These are phyloP conservation scores for Podospora appendiculata DNA, from an alignment of 495 filamentous ascomycete species.

Conservation along the genomic window DNA sequence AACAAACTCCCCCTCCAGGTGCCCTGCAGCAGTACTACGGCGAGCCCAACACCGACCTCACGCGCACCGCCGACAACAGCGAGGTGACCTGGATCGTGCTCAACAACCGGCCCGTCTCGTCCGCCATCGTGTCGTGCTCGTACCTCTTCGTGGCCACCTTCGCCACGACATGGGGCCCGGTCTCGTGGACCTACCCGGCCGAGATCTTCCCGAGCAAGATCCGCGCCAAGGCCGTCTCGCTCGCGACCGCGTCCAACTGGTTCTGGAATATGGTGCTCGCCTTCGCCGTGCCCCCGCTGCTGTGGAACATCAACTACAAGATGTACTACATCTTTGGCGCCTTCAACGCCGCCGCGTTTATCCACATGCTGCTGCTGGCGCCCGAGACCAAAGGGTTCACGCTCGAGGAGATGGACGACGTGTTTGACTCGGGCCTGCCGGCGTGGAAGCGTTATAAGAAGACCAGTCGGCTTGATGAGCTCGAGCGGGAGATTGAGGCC, in stretches of 20 bases:
- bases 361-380: slow-evolving; percentile 64
- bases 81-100: slow-evolving; percentile 52
- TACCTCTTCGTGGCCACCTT: slow-evolving; percentile 73
- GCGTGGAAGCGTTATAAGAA: slow-evolving; percentile 40
- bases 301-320: slow-evolving; percentile 48
- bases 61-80: slow-evolving; percentile 21
- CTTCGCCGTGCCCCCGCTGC: slow-evolving; percentile 53
- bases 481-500: slow-evolving; percentile 44
- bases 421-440: slow-evolving; percentile 47
- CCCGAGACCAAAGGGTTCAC: slow-evolving; percentile 77
- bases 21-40: slow-evolving; percentile 53
- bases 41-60: slow-evolving; percentile 33
- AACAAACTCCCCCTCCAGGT: slow-evolving; percentile 31
- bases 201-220: slow-evolving; percentile 71
- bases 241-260: slow-evolving; percentile 61
- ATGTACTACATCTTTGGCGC: slow-evolving; percentile 63
- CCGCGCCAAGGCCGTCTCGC: slow-evolving; percentile 58
- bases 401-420: slow-evolving; percentile 58
- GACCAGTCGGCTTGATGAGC: slow-evolving; percentile 36
- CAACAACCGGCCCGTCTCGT: slow-evolving; percentile 38
- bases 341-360: slow-evolving; percentile 60
- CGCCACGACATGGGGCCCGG: slow-evolving; percentile 70
- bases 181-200: slow-evolving; percentile 75
- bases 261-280: slow-evolving; percentile 62
- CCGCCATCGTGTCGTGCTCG: slow-evolving; percentile 57